Percentiles rank a stretch among this genome's conserved stretches.
Conservation (phyloP, 768 basidiomycete species). For the Termitomyces sp. region DNA sequence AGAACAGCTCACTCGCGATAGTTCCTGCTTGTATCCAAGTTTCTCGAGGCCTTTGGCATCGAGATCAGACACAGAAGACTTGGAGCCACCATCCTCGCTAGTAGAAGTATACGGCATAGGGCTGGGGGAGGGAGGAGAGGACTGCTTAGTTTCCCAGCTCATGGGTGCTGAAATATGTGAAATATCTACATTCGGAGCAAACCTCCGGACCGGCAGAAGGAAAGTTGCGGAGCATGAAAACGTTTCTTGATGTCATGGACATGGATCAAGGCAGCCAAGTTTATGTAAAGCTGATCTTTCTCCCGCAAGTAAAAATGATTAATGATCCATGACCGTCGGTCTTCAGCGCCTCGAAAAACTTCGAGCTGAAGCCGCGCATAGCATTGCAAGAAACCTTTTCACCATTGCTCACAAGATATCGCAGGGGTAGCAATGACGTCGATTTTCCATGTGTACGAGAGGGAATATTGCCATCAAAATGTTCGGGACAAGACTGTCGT, state of each 20-base stretch:
- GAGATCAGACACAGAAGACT: neutral
- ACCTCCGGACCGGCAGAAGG: neutral
- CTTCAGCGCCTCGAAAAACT: neutral
- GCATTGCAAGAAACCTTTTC: neutral
- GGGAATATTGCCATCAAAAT: conserved; percentile 1
- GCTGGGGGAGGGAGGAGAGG: neutral
- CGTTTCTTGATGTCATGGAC: neutral
- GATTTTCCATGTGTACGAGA: neutral
- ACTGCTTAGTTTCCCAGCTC: neutral
- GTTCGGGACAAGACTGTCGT: neutral
- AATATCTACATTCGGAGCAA: neutral
- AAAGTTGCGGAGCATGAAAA: neutral
- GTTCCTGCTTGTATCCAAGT: conserved; percentile 51
- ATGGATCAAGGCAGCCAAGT: neutral
- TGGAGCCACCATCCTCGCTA: neutral
- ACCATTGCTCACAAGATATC: neutral
- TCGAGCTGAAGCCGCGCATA: neutral
- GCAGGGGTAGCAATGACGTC: neutral
- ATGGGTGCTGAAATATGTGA: neutral
- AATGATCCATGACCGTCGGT: no score
- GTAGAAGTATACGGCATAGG: neutral
- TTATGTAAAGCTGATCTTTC: neutral
- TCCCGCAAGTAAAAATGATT: neutral
- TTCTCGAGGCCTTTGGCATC: conserved; percentile 33
- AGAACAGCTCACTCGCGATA: conserved; percentile 34